Evolutionary conservation across 1,139 yeast species (phyloP).

Genomic region (Arxiozyma heterogenica): DNA sequence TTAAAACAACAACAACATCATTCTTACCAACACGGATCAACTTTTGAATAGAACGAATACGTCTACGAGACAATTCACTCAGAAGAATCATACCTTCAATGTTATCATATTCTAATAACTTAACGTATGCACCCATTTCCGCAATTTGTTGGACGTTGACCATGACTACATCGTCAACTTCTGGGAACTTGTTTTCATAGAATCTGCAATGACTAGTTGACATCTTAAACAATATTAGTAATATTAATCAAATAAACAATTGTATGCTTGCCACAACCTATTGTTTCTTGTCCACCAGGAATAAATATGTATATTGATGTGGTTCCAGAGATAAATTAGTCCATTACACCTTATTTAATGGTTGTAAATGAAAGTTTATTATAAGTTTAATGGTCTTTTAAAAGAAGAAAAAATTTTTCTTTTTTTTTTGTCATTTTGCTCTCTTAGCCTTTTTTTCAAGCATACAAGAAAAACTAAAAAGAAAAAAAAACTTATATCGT

Average conservation of each 20-base stretch:
- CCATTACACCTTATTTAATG: no score
- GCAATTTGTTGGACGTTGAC: conserved; percentile 97
- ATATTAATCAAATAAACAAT: neutral
- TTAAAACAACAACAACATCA: conserved; percentile 96
- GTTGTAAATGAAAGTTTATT: no score
- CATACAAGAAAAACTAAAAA: no score
- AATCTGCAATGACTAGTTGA: conserved; percentile 90
- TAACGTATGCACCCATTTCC: conserved; percentile 97
- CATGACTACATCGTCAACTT: conserved; percentile 97
- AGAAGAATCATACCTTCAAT: conserved; percentile 97
- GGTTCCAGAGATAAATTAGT: neutral
- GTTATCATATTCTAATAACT: conserved; percentile 90
- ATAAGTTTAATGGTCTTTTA: neutral
- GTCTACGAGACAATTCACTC: conserved; percentile 95
- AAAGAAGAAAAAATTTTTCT: no score
- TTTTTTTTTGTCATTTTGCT: neutral
- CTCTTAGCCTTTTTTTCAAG: neutral
- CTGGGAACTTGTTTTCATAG: conserved; percentile 97
- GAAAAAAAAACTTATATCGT: neutral
- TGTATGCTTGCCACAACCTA: neutral
- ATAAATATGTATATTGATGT: no score
- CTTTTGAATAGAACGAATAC: conserved; percentile 95
- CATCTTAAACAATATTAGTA: conserved; percentile 34
- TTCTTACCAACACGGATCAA: conserved; percentile 96
- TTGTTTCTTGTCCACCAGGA: neutral